Percentiles rank a stretch among this genome's conserved stretches.
Evolutionary conservation across 2,329 filamentous ascomycete genomes (phyloP).

Genomic region (Cylindrodendrum hubeiense): DNA sequence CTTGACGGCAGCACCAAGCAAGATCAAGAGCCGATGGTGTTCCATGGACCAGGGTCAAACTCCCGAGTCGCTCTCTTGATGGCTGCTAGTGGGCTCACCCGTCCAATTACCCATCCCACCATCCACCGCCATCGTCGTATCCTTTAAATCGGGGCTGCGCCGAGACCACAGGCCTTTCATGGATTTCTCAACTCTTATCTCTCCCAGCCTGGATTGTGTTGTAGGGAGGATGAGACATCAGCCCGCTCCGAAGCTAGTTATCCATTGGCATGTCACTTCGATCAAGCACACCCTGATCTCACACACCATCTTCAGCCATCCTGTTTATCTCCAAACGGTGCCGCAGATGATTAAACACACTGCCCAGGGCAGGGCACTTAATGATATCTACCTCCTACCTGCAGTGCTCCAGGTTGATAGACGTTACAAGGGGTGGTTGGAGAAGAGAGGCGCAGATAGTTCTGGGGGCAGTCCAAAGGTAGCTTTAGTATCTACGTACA

Average conservation of each 20-base stretch:
- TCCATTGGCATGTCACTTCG: neutral
- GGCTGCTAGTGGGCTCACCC: neutral
- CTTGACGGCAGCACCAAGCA: neutral
- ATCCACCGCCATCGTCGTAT: constrained; percentile 10
- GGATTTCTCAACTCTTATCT: neutral
- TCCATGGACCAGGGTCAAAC: neutral
- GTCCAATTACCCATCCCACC: neutral
- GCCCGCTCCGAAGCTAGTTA: neutral
- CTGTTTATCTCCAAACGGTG: too few relatives aligned
- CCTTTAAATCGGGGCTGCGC: neutral
- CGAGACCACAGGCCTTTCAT: neutral
- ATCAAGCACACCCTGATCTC: neutral
- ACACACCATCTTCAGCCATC: neutral
- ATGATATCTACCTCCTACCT: too few relatives aligned
- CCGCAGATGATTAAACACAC: too few relatives aligned
- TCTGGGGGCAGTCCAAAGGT: neutral
- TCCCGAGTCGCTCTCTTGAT: neutral
- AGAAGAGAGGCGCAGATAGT: too few relatives aligned
- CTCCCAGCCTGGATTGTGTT: neutral
- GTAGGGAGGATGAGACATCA: neutral
- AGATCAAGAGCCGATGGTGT: neutral
- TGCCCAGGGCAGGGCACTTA: too few relatives aligned
- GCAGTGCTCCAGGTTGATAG: too few relatives aligned
- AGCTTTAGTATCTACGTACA: neutral
- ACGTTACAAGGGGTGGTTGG: too few relatives aligned